Percentiles rank a stretch among this genome's conserved stretches.
phyloP scores from a whole-genome alignment of 1,139 yeast species.

The Blastobotrys illinoisensis region DNA sequence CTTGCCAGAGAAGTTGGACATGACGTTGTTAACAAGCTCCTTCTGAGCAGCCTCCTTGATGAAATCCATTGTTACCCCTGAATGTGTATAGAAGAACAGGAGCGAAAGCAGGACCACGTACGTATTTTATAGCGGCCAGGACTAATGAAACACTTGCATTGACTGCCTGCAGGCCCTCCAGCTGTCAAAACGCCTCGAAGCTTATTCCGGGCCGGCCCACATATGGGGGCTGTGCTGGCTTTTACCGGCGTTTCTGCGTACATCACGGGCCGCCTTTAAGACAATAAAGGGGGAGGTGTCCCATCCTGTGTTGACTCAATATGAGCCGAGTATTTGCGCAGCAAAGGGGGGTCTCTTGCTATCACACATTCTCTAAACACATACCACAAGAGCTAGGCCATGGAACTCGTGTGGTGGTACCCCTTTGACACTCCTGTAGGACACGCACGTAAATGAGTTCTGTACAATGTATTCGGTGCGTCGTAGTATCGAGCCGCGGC shows the following conservation, averaged over 20 bases:
- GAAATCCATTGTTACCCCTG: conserved; percentile 18
- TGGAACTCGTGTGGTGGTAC: no score
- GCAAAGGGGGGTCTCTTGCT: not conserved
- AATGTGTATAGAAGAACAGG: not conserved
- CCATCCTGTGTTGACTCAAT: not conserved
- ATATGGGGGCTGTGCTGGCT: conserved; percentile 14
- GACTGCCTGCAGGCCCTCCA: not conserved
- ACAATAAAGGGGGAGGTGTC: not conserved
- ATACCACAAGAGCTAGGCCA: no score
- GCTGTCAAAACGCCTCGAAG: not conserved
- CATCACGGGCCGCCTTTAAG: not conserved
- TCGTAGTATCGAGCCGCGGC: not conserved
- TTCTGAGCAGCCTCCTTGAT: conserved; percentile 20
- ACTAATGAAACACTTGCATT: not conserved
- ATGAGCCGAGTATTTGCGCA: not conserved
- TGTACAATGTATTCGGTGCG: not conserved
- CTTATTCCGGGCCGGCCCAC: not conserved
- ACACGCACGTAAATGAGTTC: not conserved
- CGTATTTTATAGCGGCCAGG: conserved; percentile 2
- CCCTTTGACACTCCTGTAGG: not conserved
- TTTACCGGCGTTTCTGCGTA: not conserved
- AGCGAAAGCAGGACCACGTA: not conserved
- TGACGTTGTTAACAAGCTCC: conserved; percentile 13
- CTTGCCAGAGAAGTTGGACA: conserved; percentile 9
- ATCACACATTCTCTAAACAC: conserved; percentile 23